phyloP scores from a whole-genome alignment of 1,139 yeast genomes.

The Yamadazyma epiphylla region DNA sequence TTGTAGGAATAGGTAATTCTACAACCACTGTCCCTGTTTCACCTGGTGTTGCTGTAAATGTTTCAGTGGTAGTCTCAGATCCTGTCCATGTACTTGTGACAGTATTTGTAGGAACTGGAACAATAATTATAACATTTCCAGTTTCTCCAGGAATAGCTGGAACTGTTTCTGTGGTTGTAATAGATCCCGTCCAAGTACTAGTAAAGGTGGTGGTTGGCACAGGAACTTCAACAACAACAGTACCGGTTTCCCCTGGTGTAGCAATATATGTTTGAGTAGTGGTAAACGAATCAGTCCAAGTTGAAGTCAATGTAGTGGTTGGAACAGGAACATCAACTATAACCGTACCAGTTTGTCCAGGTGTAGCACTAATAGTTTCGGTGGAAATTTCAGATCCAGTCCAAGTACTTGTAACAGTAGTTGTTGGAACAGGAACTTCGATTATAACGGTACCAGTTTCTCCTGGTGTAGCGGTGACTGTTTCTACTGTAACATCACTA shows the following conservation, averaged over 20 bases:
- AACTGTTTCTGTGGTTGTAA: conserved; percentile 2
- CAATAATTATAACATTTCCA: conserved; percentile 13
- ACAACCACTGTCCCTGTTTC: conserved; percentile 11
- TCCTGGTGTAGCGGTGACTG: conserved; percentile 8
- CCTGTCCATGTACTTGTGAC: conserved; percentile 11
- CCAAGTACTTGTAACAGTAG: conserved; percentile 4
- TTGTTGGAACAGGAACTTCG: conserved; percentile 10
- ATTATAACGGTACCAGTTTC: conserved; percentile 8
- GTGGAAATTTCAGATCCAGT: conserved; percentile 4
- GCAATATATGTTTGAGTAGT: conserved; percentile 8
- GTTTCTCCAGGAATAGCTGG: conserved; percentile 10
- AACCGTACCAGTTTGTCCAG: conserved; percentile 7
- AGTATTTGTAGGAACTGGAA: conserved; percentile 12
- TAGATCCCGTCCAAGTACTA: conserved; percentile 1
- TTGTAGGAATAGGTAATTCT: conserved; percentile 12
- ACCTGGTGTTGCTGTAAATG: conserved; percentile 5
- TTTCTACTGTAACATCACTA: conserved; percentile 2
- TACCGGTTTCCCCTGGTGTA: conserved; percentile 9
- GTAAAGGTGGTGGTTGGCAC: conserved; percentile 4
- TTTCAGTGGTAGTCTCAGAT: conserved; percentile 5
- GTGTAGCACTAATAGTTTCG: conserved; percentile 3
- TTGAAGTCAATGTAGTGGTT: conserved; percentile 7
- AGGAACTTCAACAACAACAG: conserved; percentile 11
- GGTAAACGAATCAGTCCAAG: conserved; percentile 3
- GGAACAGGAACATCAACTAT: conserved; percentile 11